Percentiles rank a stretch among this genome's conserved stretches.
Conservation (phyloP, 2,329 filamentous ascomycete species). For the Phyllosticta citrichinensis region DNA sequence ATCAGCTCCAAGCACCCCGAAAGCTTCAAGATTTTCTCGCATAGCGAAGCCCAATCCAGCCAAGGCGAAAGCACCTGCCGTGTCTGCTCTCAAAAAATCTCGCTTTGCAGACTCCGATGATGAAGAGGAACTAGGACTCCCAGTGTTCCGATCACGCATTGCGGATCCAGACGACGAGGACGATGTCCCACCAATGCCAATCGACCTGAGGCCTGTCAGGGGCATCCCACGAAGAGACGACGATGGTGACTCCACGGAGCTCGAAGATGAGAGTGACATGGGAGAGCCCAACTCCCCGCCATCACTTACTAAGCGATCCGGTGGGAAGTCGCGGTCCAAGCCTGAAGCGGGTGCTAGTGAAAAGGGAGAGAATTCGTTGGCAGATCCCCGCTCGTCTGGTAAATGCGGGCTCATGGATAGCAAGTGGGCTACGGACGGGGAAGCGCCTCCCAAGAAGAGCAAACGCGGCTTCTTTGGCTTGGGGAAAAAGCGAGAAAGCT, state of each 20-base stretch:
- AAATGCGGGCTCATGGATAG: constrained; percentile 31
- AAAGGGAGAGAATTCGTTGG: not conserved
- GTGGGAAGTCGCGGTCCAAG: not conserved
- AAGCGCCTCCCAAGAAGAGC: constrained; percentile 22
- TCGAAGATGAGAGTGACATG: constrained; percentile 32
- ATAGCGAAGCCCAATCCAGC: constrained; percentile 17
- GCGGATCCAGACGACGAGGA: constrained; percentile 45
- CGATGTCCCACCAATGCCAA: constrained; percentile 29
- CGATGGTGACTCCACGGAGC: constrained; percentile 47
- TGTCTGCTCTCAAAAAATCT: constrained; percentile 14
- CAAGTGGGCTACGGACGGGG: constrained; percentile 24
- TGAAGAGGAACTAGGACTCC: constrained; percentile 23
- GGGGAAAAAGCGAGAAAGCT: constrained; percentile 47
- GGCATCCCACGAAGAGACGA: constrained; percentile 50
- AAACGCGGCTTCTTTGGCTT: constrained; percentile 40
- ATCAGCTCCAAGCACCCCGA: constrained; percentile 1
- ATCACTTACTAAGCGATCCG: constrained; percentile 12
- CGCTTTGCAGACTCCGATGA: constrained; percentile 62
- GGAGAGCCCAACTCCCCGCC: constrained; percentile 19
- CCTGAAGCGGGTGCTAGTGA: not conserved
- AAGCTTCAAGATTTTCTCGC: constrained; percentile 8
- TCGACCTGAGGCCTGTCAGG: constrained; percentile 42
- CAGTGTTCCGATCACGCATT: constrained; percentile 37
- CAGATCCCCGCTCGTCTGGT: constrained; percentile 12
- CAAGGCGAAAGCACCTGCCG: constrained; percentile 7